Base-by-base conservation (phyloP, 805 yeast genomes). In the Metschnikowia shivogae region DNA sequence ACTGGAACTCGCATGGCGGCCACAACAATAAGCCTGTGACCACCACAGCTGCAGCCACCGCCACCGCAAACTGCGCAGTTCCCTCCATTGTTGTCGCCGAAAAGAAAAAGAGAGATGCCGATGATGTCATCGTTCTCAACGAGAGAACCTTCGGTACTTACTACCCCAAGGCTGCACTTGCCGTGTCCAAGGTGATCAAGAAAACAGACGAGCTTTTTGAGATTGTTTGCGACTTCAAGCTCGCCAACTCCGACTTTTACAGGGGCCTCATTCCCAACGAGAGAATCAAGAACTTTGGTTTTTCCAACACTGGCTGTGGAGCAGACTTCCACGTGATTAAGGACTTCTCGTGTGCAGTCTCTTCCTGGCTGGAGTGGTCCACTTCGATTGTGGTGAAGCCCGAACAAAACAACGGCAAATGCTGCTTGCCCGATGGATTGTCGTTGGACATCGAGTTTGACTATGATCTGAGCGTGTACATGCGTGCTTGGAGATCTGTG, bases 121-220 rank as follows among this genome's bases (percentile, higher is more conserved):
- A 39, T 14, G 29, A 33, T 6, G 24, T 32, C 8, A 13, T 31
- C 28, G 20, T 19, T 6, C 26, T 40, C 19, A 19, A 17, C 14
- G 17, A 26, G 28, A 39, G 36, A 35, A n/a, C 10, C 13, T 10
- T 9, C 10, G 45, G 42, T 22, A 13, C 1, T 13, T 12, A n/a
- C 11, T 42, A n/a, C 34, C 48, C 45, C n/a, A 42, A 45, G n/a
- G 42, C 46, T 5, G 48, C 38, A 4, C 30, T 45, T 17, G 46
- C 34, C 6, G 36, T 45, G 2, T 31, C 46, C 28, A 11, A 10
- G 5, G 46, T 37, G 5, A 36, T 17, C 34, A 27, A 37, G 17
- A n/a, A 34, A 22, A 24, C 5, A 5, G 33, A 40, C 13, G 50
- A 26, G 20, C 27, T 39, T 11, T 47, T 39, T 27, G 37, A 44